Base-by-base conservation (phyloP, 2,329 filamentous ascomycete genomes). In the Fusarium brevicatenulatum region DNA sequence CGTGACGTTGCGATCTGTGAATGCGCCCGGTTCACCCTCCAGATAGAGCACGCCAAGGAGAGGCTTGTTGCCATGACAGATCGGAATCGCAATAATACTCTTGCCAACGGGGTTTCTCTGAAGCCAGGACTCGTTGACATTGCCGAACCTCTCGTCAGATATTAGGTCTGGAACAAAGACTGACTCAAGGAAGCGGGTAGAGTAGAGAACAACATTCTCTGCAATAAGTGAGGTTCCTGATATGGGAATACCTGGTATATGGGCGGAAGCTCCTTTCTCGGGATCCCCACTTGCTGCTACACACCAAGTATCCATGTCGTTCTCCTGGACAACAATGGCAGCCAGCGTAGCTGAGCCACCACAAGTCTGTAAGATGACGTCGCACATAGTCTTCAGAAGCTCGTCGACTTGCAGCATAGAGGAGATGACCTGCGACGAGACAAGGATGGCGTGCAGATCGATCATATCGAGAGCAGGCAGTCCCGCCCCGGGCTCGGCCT, bases 401-500 rank as follows among this genome's bases (percentile, higher is more conserved):
- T 92, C 89, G 71, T 95, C 92, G 18, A 95, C 89, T 72, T 92
- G 89, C 16, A 95, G 82, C 56, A 95, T 92, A 21, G 92, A 95
- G 9, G 93, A 95, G 47, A 95, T 91, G 47, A 95, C 89, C 78
- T 95, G 93, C 15, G 92, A 94, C 6, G 91, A 93, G 75, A 93
- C 91, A 19, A 95, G 85, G 66, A 95, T 95, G 30, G 91, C 92
- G 46, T 93, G 91, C 69, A 95, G 81, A 80, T 95, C 93, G 78
- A 95, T 91, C 91, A 95, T 95, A 82, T 95, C 93, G 59, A 95
- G 86, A 34, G 92, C 91, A 44, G 92, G 92, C 66, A 95, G 85
- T 16, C 91, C 91, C 40, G 85, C 89, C 6, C 88, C 88, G 25
- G 88, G 85, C 71, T 90, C 89, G 10, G 87, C 81, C 65, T 88